Evolutionary conservation across 2,329 filamentous ascomycete genomes (phyloP), one percentile per base, ranked within the genome.

Genomic region (Neurospora sp.): DNA sequence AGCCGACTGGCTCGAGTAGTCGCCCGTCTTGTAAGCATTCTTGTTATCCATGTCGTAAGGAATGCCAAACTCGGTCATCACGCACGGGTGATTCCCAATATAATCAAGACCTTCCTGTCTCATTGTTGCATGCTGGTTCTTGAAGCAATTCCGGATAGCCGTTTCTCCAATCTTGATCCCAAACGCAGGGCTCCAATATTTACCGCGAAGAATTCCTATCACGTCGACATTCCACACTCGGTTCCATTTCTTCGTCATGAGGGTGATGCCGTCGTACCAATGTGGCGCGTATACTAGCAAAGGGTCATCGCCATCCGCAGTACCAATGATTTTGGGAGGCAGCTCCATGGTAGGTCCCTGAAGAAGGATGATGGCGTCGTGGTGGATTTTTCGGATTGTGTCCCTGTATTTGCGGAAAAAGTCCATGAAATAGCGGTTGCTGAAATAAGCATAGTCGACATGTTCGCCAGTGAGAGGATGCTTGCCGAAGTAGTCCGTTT

Each of bases 191-290:
- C 91, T 91, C 74, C 92, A 84, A 77, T 99, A 99, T 73, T 90
- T 91, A 12, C 96, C 96, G 66, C 96, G 90, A 62, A 99, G 83
- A 15, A 99, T 88, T 2, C 96, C 96, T 67, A 99, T 89, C 4
- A 99, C 92, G 78, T 99, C 96, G 8, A 99, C 91, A 75, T 99
- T 99, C 91, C 96, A 99, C 17, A 91, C 89, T 46, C 94, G 91
- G 78, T 98, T 99, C 96, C 96, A 99, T 79, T 97, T 97, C 81
- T 99, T 99, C 12, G 93, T 98, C 86, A 99, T 92, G 4, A 99
- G 84, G 0, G 96, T 99, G 69, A 99, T 91, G 11, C 96, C 96
- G 75, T 99, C 96, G 79, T 99, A 99, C 78, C 92, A 99, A 80
- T 99, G 96, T 1, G 94, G 93, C 10, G 96, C 91, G 79, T 97